Percentiles rank a stretch among this genome's conserved stretches.
phyloP scores from a whole-genome alignment of 2,329 filamentous ascomycete species.

The Sclerotinia glacialis region DNA sequence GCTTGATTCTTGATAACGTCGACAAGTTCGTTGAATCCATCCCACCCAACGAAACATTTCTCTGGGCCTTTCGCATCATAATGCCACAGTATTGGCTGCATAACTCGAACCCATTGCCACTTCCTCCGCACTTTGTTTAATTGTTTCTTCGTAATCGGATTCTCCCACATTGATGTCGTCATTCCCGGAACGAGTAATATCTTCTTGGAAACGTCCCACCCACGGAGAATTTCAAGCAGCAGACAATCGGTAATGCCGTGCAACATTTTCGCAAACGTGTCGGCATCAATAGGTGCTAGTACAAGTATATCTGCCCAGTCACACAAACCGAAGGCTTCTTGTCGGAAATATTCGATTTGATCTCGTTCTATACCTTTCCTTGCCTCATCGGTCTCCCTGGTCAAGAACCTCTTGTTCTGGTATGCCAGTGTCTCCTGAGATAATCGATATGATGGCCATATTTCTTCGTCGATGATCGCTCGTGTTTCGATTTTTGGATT shows the following conservation, averaged over 20 bases:
- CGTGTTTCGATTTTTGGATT: slow-evolving; percentile 59
- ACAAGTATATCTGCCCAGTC: slow-evolving; percentile 87
- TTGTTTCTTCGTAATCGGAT: slow-evolving; percentile 84
- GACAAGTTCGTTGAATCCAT: slow-evolving; percentile 67
- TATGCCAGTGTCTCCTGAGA: slow-evolving; percentile 61
- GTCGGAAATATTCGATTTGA: slow-evolving; percentile 50
- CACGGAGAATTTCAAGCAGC: slow-evolving; percentile 74
- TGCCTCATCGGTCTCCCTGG: slow-evolving; percentile 30
- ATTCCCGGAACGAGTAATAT: slow-evolving; percentile 84
- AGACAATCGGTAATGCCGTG: slow-evolving; percentile 78
- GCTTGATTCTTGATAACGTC: slow-evolving; percentile 74
- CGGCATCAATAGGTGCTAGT: slow-evolving; percentile 79
- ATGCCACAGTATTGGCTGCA: slow-evolving; percentile 79
- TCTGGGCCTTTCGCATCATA: slow-evolving; percentile 57
- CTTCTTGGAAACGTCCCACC: slow-evolving; percentile 84
- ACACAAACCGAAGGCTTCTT: slow-evolving; percentile 64
- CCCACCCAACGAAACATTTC: slow-evolving; percentile 59
- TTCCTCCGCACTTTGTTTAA: slow-evolving; percentile 77
- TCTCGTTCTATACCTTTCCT: slow-evolving; percentile 34
- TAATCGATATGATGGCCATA: slow-evolving; percentile 49
- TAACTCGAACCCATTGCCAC: slow-evolving; percentile 82
- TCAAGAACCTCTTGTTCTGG: slow-evolving; percentile 50
- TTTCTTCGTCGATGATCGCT: slow-evolving; percentile 64
- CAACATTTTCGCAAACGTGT: slow-evolving; percentile 83
- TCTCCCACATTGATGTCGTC: slow-evolving; percentile 86